Conservation (phyloP, 306 rosid genomes). For the Rubus parviflorus region DNA sequence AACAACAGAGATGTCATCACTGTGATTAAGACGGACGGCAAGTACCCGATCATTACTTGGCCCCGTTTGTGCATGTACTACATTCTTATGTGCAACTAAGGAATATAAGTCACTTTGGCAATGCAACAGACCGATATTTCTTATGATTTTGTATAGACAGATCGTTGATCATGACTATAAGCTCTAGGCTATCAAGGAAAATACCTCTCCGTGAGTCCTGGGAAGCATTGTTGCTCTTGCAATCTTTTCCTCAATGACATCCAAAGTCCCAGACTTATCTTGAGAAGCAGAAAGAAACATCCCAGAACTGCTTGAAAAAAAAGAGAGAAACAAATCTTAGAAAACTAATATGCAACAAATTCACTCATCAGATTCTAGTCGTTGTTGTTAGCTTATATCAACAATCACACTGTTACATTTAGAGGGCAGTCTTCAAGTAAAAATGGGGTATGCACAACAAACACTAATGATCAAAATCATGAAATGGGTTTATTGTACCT, state of each 20-base stretch:
- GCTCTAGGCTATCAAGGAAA: not conserved
- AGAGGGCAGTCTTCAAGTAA: not conserved
- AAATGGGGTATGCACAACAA: not conserved
- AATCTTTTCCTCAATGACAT: slow-evolving; percentile 77
- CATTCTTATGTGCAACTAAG: not conserved
- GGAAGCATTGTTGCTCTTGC: slow-evolving; percentile 83
- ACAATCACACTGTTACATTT: not conserved
- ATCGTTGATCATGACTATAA: not conserved
- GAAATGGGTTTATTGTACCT: slow-evolving; percentile 51
- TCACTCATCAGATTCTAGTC: not conserved
- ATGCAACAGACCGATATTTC: not conserved
- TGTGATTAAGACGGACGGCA: not conserved
- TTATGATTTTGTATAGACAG: slow-evolving; percentile 1
- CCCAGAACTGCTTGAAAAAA: slow-evolving; percentile 65
- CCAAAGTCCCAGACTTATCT: slow-evolving; percentile 65
- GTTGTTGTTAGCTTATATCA: not conserved
- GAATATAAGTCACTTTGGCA: not conserved
- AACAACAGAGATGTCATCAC: slow-evolving; percentile 23
- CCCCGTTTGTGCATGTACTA: not conserved
- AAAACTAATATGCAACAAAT: not conserved
- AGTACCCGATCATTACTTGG: slow-evolving; percentile 7
- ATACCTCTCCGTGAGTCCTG: slow-evolving; percentile 77
- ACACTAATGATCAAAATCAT: slow-evolving; percentile 4
- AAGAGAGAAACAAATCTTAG: not conserved
- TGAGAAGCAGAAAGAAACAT: slow-evolving; percentile 64